Evolutionary conservation across 129 eudicot genomes (phyloP), one percentile per base, ranked within the genome.

Genomic region (Logfia minima): DNA sequence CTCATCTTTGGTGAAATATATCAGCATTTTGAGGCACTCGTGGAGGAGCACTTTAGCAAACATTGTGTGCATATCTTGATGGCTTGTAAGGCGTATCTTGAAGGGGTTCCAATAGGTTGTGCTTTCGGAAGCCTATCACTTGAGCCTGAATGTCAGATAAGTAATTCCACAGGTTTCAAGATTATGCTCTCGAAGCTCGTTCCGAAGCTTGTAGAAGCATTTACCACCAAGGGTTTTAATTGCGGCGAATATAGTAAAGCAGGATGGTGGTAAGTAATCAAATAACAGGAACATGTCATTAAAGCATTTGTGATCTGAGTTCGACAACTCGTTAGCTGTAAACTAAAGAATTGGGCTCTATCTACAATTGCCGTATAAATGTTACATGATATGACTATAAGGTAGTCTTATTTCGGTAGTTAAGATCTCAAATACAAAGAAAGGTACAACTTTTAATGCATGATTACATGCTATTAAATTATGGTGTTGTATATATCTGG

Each of bases 141-240:
- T 37, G 88, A 84, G 34, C 21, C 78, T 34, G 89, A 85, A 77
- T 77, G 21, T 56, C 81, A 23, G 16, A 84, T 67, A 68, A 83
- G 85, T 72, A 91, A 84, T 85, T 94, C 98, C 18, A 90, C 86
- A 0, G 98, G 98, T 52, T 94, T 94, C 90, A 94, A 87, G 86
- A 87, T 94, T 66, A 87, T 94, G 97, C 90, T 94, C 3, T 79
- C 85, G 0, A 94, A 94, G 84, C 91, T 94, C 67, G 80, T 81
- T 31, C 95, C 97, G 45, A 89, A 80, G 84, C 98, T 94, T 16
- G 89, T 91, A 71, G 97, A 91, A 78, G 96, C 90, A 8, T 91
- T 94, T 76, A 77, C 90, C 1, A 81, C 82, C 8, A 91, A 81
- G 75, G 97, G 96, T 23, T 67, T 83, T 26, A 88, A 91, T 62